Conservation (phyloP, 1,284 basidiomycete species). For the Acaromyces ingoldii region DNA sequence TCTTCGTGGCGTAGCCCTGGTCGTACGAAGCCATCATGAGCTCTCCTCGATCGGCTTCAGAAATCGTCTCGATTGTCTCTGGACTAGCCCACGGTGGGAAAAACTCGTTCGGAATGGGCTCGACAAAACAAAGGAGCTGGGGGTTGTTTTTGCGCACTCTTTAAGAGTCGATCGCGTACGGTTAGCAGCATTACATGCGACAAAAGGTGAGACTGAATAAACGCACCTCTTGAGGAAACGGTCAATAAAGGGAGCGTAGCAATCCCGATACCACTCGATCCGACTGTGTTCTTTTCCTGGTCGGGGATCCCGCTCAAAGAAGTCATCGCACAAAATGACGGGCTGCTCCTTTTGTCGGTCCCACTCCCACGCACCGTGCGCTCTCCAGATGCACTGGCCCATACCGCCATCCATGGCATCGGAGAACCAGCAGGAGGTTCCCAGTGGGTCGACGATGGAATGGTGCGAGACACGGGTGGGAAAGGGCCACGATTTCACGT, state of each 20-base stretch:
- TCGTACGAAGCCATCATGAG: conserved; percentile 15
- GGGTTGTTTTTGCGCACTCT: conserved; percentile 9
- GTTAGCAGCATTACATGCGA: background rate
- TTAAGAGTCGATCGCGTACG: background rate
- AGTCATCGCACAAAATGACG: conserved; percentile 75
- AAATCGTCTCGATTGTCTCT: conserved; percentile 10
- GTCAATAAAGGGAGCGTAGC: conserved; percentile 40
- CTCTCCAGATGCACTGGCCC: conserved; percentile 70
- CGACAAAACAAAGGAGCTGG: conserved; percentile 27
- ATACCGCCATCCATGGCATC: conserved; percentile 4
- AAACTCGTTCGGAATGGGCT: conserved; percentile 51
- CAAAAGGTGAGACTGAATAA: background rate
- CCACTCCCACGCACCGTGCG: conserved; percentile 92
- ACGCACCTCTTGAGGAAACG: conserved; percentile 21
- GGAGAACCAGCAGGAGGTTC: conserved; percentile 26
- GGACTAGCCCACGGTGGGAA: conserved; percentile 34
- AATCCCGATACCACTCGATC: conserved; percentile 48
- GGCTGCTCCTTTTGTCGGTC: conserved; percentile 65
- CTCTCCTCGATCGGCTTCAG: background rate
- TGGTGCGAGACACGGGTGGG: conserved; percentile 39
- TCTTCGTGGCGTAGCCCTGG: conserved; percentile 24
- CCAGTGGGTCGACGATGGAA: conserved; percentile 31
- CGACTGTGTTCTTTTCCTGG: conserved; percentile 19
- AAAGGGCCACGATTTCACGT: conserved; percentile 47
- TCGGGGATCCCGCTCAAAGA: conserved; percentile 62